These are phyloP conservation scores for Heracleum sosnowskyi DNA, from an alignment of 129 eudicot species.

Conservation along the genomic window DNA sequence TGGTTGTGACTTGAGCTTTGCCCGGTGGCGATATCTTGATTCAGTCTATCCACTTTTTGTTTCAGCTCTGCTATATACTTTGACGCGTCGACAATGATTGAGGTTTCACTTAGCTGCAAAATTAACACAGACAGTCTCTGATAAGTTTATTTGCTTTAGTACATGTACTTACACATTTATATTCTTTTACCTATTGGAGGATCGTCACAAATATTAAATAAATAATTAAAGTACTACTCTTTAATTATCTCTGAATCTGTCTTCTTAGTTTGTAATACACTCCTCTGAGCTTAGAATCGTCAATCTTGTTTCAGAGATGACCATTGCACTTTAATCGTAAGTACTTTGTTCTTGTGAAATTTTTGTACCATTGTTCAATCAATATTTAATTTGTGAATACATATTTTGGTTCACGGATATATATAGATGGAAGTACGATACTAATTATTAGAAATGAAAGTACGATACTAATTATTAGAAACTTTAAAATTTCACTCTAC, in stretches of 20 bases:
- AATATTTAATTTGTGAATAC: background rate
- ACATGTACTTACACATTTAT: background rate
- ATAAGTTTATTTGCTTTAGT: constrained; percentile 4
- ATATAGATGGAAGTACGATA: background rate
- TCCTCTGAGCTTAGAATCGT: background rate
- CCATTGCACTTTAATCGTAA: background rate
- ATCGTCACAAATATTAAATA: background rate
- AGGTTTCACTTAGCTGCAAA: constrained; percentile 57
- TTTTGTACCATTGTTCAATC: background rate
- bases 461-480: background rate
- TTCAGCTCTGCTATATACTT: constrained; percentile 77
- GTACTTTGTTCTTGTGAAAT: background rate
- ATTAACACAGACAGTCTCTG: background rate
- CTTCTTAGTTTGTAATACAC: background rate
- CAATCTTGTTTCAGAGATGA: background rate
- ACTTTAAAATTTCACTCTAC: background rate
- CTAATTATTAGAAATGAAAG: background rate
- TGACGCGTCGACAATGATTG: constrained; percentile 84
- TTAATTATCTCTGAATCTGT: background rate
- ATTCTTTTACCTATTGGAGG: background rate
- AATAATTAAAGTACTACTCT: background rate
- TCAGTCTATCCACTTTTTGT: constrained; percentile 69
- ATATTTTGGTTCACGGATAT: background rate
- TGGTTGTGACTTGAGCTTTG: constrained; percentile 42
- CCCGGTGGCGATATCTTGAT: constrained; percentile 50